Evolutionary conservation across 1,284 basidiomycete species (phyloP).

Genomic region (Pseudozyma pruni): DNA sequence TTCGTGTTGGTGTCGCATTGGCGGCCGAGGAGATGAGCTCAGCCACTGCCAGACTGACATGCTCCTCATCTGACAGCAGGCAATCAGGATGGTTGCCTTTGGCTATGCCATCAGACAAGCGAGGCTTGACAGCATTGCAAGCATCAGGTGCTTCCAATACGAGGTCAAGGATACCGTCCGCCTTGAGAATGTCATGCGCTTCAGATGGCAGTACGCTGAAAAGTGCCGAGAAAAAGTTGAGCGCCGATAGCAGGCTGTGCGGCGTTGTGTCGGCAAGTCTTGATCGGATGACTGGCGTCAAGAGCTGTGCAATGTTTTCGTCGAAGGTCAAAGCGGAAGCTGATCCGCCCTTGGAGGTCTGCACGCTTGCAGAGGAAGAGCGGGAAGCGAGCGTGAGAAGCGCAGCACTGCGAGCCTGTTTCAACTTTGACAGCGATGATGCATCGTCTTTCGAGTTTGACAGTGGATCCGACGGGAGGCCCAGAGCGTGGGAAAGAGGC

Average conservation of each 20-base stretch:
- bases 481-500: constrained; percentile 16
- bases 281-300: constrained; percentile 36
- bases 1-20: constrained; percentile 24
- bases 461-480: background rate
- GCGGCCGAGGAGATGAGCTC: constrained; percentile 41
- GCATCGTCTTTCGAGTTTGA: background rate
- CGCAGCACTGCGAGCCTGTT: constrained; percentile 31
- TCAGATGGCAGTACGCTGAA: constrained; percentile 30
- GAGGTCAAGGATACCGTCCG: constrained; percentile 33
- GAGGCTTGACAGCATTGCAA: constrained; percentile 16
- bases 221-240: constrained; percentile 36
- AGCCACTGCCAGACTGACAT: constrained; percentile 24
- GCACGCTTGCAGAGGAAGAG: constrained; percentile 22
- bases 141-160: constrained; percentile 35
- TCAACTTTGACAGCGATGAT: constrained; percentile 3
- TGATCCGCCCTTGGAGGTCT: background rate
- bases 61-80: constrained; percentile 17
- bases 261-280: constrained; percentile 41
- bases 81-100: background rate
- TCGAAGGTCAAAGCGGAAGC: constrained; percentile 1
- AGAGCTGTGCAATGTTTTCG: constrained; percentile 33
- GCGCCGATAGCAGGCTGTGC: constrained; percentile 33
- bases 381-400: constrained; percentile 32
- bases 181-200: constrained; percentile 32
- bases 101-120: background rate